Percentiles rank a stretch among this genome's conserved stretches.
Conservation (phyloP, 1,284 basidiomycete species). For the Nidula niveotomentosa region DNA sequence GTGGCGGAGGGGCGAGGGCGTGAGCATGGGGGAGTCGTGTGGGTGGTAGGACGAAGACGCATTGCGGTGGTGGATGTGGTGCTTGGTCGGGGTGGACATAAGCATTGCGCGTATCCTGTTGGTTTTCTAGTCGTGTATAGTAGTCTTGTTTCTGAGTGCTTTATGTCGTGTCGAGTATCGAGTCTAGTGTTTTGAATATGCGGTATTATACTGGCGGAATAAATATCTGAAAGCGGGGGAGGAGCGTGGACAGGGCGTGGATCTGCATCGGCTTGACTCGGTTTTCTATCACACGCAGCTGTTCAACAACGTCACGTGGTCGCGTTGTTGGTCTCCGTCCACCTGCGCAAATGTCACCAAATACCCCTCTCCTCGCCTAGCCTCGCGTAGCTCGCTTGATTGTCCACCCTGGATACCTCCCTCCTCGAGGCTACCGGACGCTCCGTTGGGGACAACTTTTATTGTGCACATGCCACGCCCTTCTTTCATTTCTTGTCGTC, state of each 20-base stretch:
- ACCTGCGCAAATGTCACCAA: neutral
- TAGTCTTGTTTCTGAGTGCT: conserved; percentile 7
- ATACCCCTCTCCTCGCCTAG: neutral
- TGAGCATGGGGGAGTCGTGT: conserved; percentile 56
- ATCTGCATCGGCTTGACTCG: conserved; percentile 11
- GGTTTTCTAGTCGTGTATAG: conserved; percentile 4
- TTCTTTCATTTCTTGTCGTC: too few relatives aligned
- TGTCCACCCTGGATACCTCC: conserved; percentile 1
- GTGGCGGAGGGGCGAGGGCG: conserved; percentile 59
- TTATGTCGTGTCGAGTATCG: neutral
- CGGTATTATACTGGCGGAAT: neutral
- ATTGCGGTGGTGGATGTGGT: conserved; percentile 27
- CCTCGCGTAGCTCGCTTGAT: neutral
- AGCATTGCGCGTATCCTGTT: too few relatives aligned
- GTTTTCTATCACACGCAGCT: conserved; percentile 28
- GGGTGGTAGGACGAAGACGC: conserved; percentile 19
- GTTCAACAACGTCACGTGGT: conserved; percentile 39
- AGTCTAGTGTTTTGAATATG: neutral
- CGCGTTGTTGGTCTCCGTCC: conserved; percentile 18
- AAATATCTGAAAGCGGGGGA: conserved; percentile 21
- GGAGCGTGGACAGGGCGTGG: neutral
- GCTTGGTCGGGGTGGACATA: conserved; percentile 37
- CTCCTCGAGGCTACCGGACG: neutral
- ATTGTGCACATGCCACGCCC: too few relatives aligned
- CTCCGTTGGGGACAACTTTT: too few relatives aligned